A percentile compares a stretch with the other conserved stretches of the same genome.
Evolutionary conservation across 352 stramenopile species (phyloP).

Genomic region (Pythium apleroticum): DNA sequence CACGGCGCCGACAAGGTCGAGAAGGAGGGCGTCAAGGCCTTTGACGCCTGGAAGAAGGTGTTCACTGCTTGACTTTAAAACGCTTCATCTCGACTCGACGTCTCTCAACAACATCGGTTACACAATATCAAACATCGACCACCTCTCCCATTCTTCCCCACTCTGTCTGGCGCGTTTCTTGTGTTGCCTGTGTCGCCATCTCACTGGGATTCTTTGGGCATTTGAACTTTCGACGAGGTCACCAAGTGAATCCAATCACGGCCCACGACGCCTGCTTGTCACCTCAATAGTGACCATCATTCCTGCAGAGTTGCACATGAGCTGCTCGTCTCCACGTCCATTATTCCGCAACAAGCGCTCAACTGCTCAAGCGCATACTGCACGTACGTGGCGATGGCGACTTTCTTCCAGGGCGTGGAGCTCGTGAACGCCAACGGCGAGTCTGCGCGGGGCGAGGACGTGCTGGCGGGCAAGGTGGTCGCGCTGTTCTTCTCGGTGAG

Average conservation of each 20-base stretch:
- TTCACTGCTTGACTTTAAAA: constrained; percentile 20
- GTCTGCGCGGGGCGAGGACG: constrained; percentile 36
- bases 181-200: too few relatives aligned
- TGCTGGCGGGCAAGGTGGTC: constrained; percentile 48
- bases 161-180: too few relatives aligned
- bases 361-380: neutral
- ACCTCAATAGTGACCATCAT: neutral
- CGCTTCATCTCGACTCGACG: neutral
- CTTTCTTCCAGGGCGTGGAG: constrained; percentile 47
- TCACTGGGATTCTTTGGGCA: neutral
- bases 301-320: neutral
- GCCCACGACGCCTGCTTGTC: neutral
- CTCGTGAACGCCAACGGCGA: constrained; percentile 56
- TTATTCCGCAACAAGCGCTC: neutral
- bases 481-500: constrained; percentile 78
- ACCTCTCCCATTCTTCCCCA: too few relatives aligned
- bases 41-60: constrained; percentile 43
- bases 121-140: neutral
- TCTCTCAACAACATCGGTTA: neutral
- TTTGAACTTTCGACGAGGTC: neutral
- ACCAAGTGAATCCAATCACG: neutral
- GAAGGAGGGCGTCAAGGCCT: constrained; percentile 41
- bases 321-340: neutral
- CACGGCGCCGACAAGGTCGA: constrained; percentile 64
- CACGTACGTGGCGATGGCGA: constrained; percentile 6